Evolutionary conservation across 768 basidiomycete species (phyloP), one percentile per base, ranked within the genome.

Genomic region (Serendipita sp.): DNA sequence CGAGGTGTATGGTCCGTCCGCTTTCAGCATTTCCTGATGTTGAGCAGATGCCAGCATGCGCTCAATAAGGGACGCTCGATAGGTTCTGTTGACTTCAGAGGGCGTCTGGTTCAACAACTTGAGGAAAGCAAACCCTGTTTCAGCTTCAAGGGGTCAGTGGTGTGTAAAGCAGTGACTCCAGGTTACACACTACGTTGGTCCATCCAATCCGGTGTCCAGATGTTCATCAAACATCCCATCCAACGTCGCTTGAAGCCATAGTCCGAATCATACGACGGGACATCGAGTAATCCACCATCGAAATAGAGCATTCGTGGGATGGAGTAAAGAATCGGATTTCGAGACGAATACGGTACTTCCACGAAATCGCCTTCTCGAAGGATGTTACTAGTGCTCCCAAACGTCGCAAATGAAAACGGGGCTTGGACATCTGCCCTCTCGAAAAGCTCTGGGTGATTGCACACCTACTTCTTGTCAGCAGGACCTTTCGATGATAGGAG

Each of bases 401-500:
- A 95, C 22, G 78, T 75, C 51, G 85, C 82, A 71, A 98, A 96
- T 1, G 94, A 88, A 71, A 90, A 90, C 0, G 96, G 94, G 0
- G 94, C 88, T 9, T 87, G 79, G 43, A 99, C 94, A 71, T 98
- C 96, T 28, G 94, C 94, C 16, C 96, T 83, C 71, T 98, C 93
- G 71, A 99, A 99, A 30, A 99, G 79, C 71, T 98, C 95, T 0
- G 96, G 96, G 68, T 99, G 96, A 69, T 97, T 98, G 79, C 95
- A 98, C 66, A 95, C 91, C 88, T 90, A 48, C 26, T 53, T 38
- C 41, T 60, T 50, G 31, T 31, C n/a, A 28, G 63, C 51, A 22
- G 28, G 20, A 26, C 45, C 22, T 33, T 13, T 43, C 1, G 22
- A 2, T 17, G 20, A 44, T 56, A 34, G 17, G 14, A 33, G 2